Conservation (phyloP, 2,329 filamentous ascomycete species). For the Epichloe gansuensis region DNA sequence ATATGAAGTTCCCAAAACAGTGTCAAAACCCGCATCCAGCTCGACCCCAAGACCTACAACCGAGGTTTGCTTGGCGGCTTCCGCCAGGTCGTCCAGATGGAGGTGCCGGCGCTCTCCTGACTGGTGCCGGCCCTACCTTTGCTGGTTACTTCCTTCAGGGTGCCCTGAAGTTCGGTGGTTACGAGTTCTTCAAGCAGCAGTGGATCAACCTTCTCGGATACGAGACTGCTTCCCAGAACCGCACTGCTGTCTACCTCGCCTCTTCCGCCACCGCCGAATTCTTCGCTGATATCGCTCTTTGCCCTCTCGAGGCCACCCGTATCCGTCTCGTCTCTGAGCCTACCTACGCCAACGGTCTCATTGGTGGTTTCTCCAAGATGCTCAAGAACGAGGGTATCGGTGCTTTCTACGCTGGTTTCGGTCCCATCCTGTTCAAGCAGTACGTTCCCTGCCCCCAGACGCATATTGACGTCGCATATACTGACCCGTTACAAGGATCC, state of each 20-base stretch:
- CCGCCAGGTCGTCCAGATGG: slow-evolving; percentile 70
- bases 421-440: slow-evolving; percentile 60
- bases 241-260: slow-evolving; percentile 69
- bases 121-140: slow-evolving; percentile 73
- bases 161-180: slow-evolving; percentile 87
- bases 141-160: slow-evolving; percentile 92
- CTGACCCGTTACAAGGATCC: slow-evolving; percentile 44
- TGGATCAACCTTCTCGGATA: slow-evolving; percentile 68
- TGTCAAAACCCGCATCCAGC: slow-evolving; percentile 93
- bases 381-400: slow-evolving; percentile 68
- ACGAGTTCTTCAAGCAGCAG: slow-evolving; percentile 95
- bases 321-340: slow-evolving; percentile 87
- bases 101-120: slow-evolving; percentile 80
- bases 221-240: slow-evolving; percentile 66
- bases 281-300: slow-evolving; percentile 71
- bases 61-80: slow-evolving; percentile 75
- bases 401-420: slow-evolving; percentile 86
- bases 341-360: slow-evolving; percentile 68
- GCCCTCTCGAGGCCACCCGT: slow-evolving; percentile 85
- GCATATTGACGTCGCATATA: background rate
- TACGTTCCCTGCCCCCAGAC: slow-evolving; percentile 14
- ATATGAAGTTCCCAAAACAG: slow-evolving; percentile 29
- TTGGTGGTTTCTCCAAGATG: slow-evolving; percentile 76
- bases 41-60: slow-evolving; percentile 84
- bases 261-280: slow-evolving; percentile 54